Evolutionary conservation across 1,284 basidiomycete genomes (phyloP).

Genomic region (Microbotryomycetes sp.): DNA sequence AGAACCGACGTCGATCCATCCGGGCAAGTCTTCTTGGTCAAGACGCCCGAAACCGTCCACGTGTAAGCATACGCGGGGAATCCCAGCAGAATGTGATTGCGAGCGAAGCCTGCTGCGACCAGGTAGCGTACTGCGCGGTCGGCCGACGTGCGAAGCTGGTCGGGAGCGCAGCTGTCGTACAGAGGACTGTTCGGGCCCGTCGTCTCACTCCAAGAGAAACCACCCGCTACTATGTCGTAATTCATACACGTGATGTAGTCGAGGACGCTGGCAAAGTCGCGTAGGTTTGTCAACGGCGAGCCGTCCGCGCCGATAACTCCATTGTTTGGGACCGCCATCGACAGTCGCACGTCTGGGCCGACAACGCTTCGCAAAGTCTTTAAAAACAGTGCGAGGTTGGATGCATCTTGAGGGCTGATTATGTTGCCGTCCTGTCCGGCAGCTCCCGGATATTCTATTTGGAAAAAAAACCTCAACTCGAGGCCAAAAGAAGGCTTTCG

Average conservation of each 20-base stretch:
- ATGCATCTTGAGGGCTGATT: slow-evolving; percentile 8
- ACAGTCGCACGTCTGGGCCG: slow-evolving; percentile 12
- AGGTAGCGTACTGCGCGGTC: background rate
- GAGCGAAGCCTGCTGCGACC: background rate
- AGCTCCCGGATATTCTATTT: slow-evolving; percentile 8
- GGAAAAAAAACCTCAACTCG: background rate
- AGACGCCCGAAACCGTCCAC: slow-evolving; percentile 2
- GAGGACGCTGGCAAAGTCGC: slow-evolving; percentile 7
- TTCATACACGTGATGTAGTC: slow-evolving; percentile 17
- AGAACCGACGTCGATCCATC: slow-evolving; percentile 11
- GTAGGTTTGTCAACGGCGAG: slow-evolving; percentile 1
- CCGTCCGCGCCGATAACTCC: slow-evolving; percentile 13
- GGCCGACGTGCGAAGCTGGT: background rate
- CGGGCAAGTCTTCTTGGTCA: slow-evolving; percentile 6
- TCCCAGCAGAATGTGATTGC: slow-evolving; percentile 15
- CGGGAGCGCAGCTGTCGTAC: slow-evolving; percentile 5
- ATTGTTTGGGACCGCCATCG: slow-evolving; percentile 5
- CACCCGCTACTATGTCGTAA: slow-evolving; percentile 18
- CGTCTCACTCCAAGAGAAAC: slow-evolving; percentile 11
- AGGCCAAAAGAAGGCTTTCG: background rate
- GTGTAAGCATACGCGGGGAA: slow-evolving; percentile 19
- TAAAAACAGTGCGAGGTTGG: slow-evolving; percentile 22
- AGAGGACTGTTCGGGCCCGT: slow-evolving; percentile 19
- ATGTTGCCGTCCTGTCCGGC: slow-evolving; percentile 12
- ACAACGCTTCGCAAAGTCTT: slow-evolving; percentile 17